phyloP scores from a whole-genome alignment of 768 basidiomycete genomes.

The Naganishia vishniacii region DNA sequence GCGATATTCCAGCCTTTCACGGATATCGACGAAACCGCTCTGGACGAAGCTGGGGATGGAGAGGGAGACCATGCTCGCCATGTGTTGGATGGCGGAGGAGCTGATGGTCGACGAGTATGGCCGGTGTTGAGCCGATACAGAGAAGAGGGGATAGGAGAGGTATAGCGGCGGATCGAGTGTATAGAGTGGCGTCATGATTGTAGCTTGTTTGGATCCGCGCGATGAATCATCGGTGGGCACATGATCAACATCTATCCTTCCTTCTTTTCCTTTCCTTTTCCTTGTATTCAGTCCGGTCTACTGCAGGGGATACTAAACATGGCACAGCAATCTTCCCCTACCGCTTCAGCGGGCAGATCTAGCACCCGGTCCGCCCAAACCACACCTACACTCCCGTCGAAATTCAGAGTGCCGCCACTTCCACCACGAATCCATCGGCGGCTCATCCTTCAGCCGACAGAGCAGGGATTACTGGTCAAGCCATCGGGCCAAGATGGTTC shows the following conservation, averaged over 20 bases:
- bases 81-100: not conserved
- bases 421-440: conserved; percentile 42
- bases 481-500: conserved; percentile 10
- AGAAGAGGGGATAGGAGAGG: no score
- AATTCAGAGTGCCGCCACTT: conserved; percentile 40
- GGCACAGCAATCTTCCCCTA: not conserved
- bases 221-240: not conserved
- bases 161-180: no score
- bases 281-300: no score
- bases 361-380: conserved; percentile 3
- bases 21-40: not conserved
- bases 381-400: conserved; percentile 34
- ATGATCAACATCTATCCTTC: not conserved
- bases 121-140: no score
- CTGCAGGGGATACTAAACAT: no score
- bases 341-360: not conserved
- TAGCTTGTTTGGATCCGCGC: not conserved
- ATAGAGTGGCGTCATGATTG: no score
- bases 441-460: conserved; percentile 26
- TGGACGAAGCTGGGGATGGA: conserved; percentile 1
- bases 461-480: conserved; percentile 36
- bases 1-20: not conserved
- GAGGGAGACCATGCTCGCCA: conserved; percentile 8
- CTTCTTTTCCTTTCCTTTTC: not conserved
- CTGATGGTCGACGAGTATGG: not conserved